These are phyloP conservation scores for Berberis vulgaris DNA, from an alignment of 164 flowering plant species.

Conservation along the genomic window DNA sequence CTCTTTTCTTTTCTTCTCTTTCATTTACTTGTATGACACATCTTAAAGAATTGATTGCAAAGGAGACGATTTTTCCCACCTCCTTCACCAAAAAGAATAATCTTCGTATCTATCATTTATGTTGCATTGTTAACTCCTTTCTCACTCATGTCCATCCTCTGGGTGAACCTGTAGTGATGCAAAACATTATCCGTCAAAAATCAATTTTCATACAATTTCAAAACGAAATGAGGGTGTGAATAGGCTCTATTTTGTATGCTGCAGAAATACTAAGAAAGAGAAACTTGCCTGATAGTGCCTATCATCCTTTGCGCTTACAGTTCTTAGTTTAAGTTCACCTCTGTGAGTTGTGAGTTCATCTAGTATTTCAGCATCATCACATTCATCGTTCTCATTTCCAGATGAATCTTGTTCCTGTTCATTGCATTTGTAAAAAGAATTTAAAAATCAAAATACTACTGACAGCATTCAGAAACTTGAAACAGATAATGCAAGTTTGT, in stretches of 20 bases:
- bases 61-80: neutral
- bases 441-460: neutral
- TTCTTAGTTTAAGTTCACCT: constrained; percentile 71
- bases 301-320: constrained; percentile 33
- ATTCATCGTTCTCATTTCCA: constrained; percentile 13
- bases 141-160: constrained; percentile 9
- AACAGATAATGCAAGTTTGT: neutral
- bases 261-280: neutral
- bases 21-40: neutral
- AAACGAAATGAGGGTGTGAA: neutral
- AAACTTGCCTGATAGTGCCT: constrained; percentile 19
- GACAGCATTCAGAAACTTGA: neutral
- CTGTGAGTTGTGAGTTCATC: constrained; percentile 70
- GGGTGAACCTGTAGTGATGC: constrained; percentile 16
- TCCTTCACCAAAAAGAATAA: neutral
- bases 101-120: neutral
- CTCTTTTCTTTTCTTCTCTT: neutral
- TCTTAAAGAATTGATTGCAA: neutral
- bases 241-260: neutral
- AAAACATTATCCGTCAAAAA: neutral
- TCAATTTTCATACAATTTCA: neutral
- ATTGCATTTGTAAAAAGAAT: neutral
- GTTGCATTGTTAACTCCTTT: neutral
- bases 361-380: constrained; percentile 60
- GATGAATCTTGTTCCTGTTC: constrained; percentile 28